phyloP scores from a whole-genome alignment of 2,329 filamentous ascomycete genomes.

The Trichoderma koningiopsis region DNA sequence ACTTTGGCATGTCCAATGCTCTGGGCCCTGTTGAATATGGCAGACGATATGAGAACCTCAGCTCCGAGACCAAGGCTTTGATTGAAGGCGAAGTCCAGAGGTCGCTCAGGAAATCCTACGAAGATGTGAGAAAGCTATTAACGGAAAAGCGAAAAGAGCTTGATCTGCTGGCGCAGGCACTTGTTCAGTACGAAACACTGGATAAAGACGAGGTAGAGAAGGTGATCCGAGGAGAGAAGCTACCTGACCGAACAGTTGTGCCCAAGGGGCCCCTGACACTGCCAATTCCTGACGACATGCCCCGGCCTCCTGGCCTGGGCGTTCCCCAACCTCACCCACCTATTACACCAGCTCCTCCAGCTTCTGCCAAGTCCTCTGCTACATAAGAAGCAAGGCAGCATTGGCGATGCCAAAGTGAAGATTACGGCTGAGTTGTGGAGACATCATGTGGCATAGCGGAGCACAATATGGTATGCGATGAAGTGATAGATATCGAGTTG shows the following conservation, averaged over 20 bases:
- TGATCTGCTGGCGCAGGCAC: slow-evolving; percentile 81
- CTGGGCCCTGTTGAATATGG: slow-evolving; percentile 89
- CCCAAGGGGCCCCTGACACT: slow-evolving; percentile 53
- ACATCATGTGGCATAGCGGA: not conserved
- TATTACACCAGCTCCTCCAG: slow-evolving; percentile 39
- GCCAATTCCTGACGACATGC: slow-evolving; percentile 42
- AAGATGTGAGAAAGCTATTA: slow-evolving; percentile 72
- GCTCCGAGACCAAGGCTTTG: slow-evolving; percentile 79
- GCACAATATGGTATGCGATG: not conserved
- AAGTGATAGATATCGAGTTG: slow-evolving; percentile 1
- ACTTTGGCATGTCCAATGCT: slow-evolving; percentile 83
- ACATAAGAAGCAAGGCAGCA: not conserved
- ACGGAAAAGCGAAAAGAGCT: slow-evolving; percentile 78
- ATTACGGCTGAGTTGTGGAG: not conserved
- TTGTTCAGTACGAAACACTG: slow-evolving; percentile 93
- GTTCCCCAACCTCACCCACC: slow-evolving; percentile 39
- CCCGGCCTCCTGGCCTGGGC: slow-evolving; percentile 41
- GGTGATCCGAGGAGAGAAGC: slow-evolving; percentile 82
- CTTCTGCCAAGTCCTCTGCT: slow-evolving; percentile 31
- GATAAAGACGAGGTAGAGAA: slow-evolving; percentile 87
- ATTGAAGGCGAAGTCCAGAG: slow-evolving; percentile 89
- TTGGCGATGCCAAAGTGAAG: not conserved
- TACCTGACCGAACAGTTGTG: slow-evolving; percentile 64
- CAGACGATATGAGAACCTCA: slow-evolving; percentile 78
- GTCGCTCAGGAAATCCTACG: slow-evolving; percentile 78